Conservation (phyloP, 106 monocot species). For the Phalaenopsis equestris region DNA sequence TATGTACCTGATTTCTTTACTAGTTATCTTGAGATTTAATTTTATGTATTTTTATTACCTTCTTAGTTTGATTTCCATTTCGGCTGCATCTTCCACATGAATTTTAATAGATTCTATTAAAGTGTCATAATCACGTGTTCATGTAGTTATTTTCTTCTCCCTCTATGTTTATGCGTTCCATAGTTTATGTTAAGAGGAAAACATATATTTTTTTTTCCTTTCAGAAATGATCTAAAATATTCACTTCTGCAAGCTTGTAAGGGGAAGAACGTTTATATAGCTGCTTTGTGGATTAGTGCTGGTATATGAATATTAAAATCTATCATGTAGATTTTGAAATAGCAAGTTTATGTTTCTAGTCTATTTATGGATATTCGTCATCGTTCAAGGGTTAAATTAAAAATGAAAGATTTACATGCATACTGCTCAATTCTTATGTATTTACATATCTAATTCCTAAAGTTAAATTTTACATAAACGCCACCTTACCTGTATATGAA, state of each 20-base stretch:
- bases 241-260: neutral
- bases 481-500: no score
- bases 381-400: neutral
- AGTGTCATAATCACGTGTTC: neutral
- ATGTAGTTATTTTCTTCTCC: neutral
- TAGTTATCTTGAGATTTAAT: neutral
- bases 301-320: neutral
- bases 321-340: neutral
- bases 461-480: no score
- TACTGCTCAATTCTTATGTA: no score
- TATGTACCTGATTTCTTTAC: neutral
- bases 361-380: neutral
- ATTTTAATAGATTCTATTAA: neutral
- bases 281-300: neutral
- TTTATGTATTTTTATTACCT: neutral
- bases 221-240: neutral
- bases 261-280: neutral
- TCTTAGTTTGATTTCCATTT: neutral
- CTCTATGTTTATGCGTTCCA: neutral
- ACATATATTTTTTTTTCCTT: neutral
- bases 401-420: no score
- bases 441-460: no score
- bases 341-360: neutral
- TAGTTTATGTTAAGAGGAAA: neutral
- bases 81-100: neutral